Conservation (phyloP, 257 asterid species). For the Solanum appendiculatum region DNA sequence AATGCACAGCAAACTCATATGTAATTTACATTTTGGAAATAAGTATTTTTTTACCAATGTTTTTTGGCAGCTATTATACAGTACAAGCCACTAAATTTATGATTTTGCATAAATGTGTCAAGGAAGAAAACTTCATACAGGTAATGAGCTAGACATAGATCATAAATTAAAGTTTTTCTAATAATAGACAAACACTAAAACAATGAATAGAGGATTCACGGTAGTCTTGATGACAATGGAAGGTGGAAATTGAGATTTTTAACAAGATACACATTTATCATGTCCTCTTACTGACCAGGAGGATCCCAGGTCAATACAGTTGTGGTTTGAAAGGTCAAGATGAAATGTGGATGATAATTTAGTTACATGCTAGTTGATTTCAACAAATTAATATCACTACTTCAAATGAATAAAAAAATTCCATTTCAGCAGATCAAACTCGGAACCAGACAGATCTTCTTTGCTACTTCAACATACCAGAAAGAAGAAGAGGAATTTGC, state of each 20-base stretch:
- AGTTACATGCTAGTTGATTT: not conserved
- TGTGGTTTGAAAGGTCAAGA: not conserved
- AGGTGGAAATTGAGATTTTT: not conserved
- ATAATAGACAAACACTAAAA: not conserved
- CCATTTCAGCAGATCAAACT: not conserved
- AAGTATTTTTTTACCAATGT: not conserved
- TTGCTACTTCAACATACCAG: not conserved
- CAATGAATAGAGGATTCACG: not conserved
- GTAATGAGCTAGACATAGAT: not conserved
- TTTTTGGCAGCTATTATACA: not conserved
- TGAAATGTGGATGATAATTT: not conserved
- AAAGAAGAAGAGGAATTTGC: not conserved
- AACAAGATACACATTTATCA: not conserved
- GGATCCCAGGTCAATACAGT: not conserved
- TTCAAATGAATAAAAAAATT: not conserved
- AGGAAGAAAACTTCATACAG: not conserved
- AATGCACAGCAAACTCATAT: not conserved
- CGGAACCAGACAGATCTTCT: not conserved
- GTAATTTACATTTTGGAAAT: not conserved
- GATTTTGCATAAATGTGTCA: not conserved
- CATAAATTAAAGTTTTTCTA: not conserved
- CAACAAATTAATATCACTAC: not conserved
- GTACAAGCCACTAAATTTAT: not conserved
- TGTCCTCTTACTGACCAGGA: not conserved
- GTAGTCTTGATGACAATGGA: not conserved